Base-by-base conservation (phyloP, 2,329 filamentous ascomycete genomes). In the Cryphonectria carpinicola region DNA sequence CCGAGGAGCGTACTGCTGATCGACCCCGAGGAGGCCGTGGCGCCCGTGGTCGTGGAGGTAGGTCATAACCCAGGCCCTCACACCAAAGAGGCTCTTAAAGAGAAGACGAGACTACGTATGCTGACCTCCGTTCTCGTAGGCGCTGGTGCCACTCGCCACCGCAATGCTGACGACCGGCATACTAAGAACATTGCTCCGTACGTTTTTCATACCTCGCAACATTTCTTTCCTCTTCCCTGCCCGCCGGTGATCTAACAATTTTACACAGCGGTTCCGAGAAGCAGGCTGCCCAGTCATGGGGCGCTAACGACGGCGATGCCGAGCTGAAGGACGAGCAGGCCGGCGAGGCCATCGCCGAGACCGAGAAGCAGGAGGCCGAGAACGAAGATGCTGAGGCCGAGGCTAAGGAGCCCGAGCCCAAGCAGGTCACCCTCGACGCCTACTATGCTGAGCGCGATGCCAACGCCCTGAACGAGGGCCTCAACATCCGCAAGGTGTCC, bases 251-350 rank as follows among this genome's bases (percentile, higher is more conserved):
- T 22, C 67, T 63, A 49, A 69, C 46, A 35, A 6, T 52, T 13
- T 13, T 58, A 64, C 17, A 67, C 61, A 71, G 92, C 79, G 92
- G 93, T 75, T 92, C 92, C 79, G 92, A 94, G 78, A 97, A 97
- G 89, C 92, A 95, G 84, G 90, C 92, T 80, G 92, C 90, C 79
- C 93, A 95, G 82, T 92, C 93, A 77, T 98, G 95, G 94, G 96
- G 95, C 78, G 91, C 89, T 79, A 87, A 88, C 77, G 92, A 93
- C 80, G 96, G 94, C 78, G 86, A 91, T 74, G 92, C 92, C 79
- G 94, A 97, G 85, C 90, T 92, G 84, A 92, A 92, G 80, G 96
- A 98, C 78, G 96, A 98, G 88, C 89, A 93, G 84, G 94, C 92
- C 77, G 96, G 92, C 77, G 94, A 97, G 82, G 92, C 89, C 77